Evolutionary conservation across 2,329 filamentous ascomycete species (phyloP).

Genomic region (Paraconiothyrium sp.): DNA sequence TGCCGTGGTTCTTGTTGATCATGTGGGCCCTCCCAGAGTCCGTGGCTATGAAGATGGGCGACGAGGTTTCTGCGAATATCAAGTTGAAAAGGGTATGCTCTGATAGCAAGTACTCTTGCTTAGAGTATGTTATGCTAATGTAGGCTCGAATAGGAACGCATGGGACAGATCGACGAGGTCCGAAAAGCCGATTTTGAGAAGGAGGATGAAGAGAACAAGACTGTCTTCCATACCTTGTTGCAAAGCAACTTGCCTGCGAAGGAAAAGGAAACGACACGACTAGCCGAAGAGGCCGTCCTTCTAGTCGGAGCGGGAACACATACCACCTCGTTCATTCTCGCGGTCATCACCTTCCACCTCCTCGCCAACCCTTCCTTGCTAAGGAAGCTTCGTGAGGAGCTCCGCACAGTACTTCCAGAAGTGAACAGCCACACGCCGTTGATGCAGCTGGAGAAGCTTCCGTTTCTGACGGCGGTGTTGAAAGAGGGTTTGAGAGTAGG

Average conservation of each 20-base stretch:
- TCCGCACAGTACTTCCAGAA: conserved; percentile 25
- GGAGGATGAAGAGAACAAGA: conserved; percentile 10
- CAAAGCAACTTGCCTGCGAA: conserved; percentile 18
- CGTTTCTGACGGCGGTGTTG: conserved; percentile 46
- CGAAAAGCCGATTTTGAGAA: conserved; percentile 1
- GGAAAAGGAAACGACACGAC: conserved; percentile 30
- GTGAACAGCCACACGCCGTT: conserved; percentile 28
- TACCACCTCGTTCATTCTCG: conserved; percentile 40
- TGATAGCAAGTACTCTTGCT: neutral
- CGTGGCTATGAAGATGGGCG: conserved; percentile 20
- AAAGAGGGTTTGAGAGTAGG: conserved; percentile 49
- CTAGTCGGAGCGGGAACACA: conserved; percentile 38
- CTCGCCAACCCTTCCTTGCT: conserved; percentile 39
- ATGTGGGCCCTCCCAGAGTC: conserved; percentile 23
- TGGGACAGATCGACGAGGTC: conserved; percentile 20
- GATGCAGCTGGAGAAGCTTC: conserved; percentile 38
- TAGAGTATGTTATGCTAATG: neutral
- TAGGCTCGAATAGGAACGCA: conserved; percentile 12
- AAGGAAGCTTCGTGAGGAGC: conserved; percentile 32
- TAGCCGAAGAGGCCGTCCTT: conserved; percentile 35
- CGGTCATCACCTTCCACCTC: conserved; percentile 46
- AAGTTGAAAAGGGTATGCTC: conserved; percentile 15
- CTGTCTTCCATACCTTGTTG: conserved; percentile 23
- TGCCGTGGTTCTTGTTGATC: conserved; percentile 22
- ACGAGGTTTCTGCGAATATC: conserved; percentile 20